Evolutionary conservation across 257 asterid species (phyloP), one percentile per base, ranked within the genome.

Genomic region (Lycium barbarum): DNA sequence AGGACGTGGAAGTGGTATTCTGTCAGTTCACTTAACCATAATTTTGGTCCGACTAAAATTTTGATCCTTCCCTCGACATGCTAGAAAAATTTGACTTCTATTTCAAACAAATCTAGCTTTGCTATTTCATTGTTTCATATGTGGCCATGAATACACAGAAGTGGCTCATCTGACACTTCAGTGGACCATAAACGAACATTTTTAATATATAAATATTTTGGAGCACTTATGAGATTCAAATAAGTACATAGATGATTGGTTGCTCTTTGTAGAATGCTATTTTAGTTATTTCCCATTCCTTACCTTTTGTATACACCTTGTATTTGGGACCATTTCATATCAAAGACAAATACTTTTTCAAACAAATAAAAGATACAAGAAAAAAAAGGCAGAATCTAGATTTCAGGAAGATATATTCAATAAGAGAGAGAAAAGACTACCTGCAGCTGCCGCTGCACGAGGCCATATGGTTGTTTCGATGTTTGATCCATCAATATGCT

Each of bases 371-470:
- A 40, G 76, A 81, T 35, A 36, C 4, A 8, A 59, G 7, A 17
- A 12, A 1, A 26, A 22, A 71, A 71, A 43, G 55, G 15, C 49
- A 68, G 26, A 40, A 71, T 65, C 72, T 1, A n/a, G 15, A 47
- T 17, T 57, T 2, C 82, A 26, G 70, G 73, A 61, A 49, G 53
- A 83, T 18, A 74, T 12, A 51, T 76, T 13, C 63, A 76, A 14
- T 74, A 65, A 55, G n/a, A 45, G 10, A 49, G 78, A 15, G 3
- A 47, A 40, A 58, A 82, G 8, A 38, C 74, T 89, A 95, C 99
- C 99, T 86, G 99, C 99, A 17, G 99, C 99, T 26, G 99, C 99
- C 1, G 99, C 98, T 62, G 99, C 99, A 2, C 99, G 92, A 0
- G 99, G 99, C 99, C 99, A 96, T 89, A 96, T 91, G 1, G 97